Percentiles rank a stretch among this genome's conserved stretches.
Evolutionary conservation across 352 stramenopile genomes (phyloP).

Genomic region (Pythium dissotocum): DNA sequence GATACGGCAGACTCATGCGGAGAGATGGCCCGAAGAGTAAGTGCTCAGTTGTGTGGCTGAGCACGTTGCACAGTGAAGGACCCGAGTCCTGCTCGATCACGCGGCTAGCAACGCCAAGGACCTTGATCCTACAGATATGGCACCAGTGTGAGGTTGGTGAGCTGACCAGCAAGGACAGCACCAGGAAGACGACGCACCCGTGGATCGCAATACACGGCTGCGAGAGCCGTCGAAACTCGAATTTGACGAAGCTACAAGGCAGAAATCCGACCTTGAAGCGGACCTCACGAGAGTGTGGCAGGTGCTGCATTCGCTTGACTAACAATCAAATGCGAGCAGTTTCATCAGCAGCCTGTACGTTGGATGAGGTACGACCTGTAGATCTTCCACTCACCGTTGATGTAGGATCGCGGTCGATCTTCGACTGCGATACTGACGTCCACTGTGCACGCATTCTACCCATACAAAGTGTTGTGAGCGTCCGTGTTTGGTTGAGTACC

Average conservation of each 20-base stretch:
- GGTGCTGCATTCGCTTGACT: slow-evolving; percentile 54
- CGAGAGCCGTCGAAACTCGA: slow-evolving; percentile 54
- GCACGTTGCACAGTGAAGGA: slow-evolving; percentile 52
- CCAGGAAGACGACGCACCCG: slow-evolving; percentile 34
- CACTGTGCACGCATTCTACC: slow-evolving; percentile 63
- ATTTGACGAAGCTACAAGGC: slow-evolving; percentile 66
- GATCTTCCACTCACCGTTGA: slow-evolving; percentile 36
- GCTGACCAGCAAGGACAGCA: background rate
- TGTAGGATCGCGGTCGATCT: slow-evolving; percentile 60
- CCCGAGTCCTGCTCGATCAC: slow-evolving; percentile 57
- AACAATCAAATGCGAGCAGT: background rate
- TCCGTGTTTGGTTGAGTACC: too few species aligned
- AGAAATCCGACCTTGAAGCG: slow-evolving; percentile 58
- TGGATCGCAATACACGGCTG: slow-evolving; percentile 66
- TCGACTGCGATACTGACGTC: slow-evolving; percentile 68
- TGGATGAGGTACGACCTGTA: background rate
- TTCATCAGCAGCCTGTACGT: too few species aligned
- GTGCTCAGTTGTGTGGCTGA: slow-evolving; percentile 64
- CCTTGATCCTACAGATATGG: slow-evolving; percentile 34
- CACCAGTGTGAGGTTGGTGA: background rate
- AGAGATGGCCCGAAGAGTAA: slow-evolving; percentile 36
- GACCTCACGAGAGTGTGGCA: slow-evolving; percentile 62
- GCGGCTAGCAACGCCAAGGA: slow-evolving; percentile 47
- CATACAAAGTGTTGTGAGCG: background rate
- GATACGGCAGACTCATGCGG: slow-evolving; percentile 28